These are phyloP conservation scores for Citrullus mucosospermus DNA, from an alignment of 306 rosid genomes.

Conservation along the genomic window DNA sequence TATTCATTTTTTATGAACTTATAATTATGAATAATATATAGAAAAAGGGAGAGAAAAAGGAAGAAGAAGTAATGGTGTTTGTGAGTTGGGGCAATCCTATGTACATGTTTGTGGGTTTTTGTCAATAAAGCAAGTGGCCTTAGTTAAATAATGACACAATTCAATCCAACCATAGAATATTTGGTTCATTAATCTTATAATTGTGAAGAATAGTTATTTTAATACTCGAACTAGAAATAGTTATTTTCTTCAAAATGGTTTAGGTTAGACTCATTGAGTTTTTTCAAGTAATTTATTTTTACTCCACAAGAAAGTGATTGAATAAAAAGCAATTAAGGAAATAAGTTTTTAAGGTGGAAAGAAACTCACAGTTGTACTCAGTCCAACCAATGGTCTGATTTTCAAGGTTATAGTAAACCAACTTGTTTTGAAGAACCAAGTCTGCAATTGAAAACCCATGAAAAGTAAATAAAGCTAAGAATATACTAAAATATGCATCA, in stretches of 20 bases:
- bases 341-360: neutral
- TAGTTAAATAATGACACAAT: no score
- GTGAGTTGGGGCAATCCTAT: no score
- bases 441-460: conserved; percentile 8
- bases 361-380: conserved; percentile 9
- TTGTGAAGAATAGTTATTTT: no score
- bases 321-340: neutral
- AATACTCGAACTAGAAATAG: no score
- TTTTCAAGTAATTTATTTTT: neutral
- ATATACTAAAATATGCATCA: neutral
- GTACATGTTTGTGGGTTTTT: no score
- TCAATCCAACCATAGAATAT: no score
- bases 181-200: no score
- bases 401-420: conserved; percentile 12
- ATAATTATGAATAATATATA: no score
- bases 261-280: neutral
- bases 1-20: no score
- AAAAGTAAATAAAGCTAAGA: neutral
- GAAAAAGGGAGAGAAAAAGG: no score
- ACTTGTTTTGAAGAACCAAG: conserved; percentile 16
- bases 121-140: no score
- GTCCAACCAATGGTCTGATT: conserved; percentile 16
- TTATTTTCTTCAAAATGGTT: neutral
- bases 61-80: no score
- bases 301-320: neutral